Conservation (phyloP, 768 basidiomycete species). For the Tulasnella sp. region DNA sequence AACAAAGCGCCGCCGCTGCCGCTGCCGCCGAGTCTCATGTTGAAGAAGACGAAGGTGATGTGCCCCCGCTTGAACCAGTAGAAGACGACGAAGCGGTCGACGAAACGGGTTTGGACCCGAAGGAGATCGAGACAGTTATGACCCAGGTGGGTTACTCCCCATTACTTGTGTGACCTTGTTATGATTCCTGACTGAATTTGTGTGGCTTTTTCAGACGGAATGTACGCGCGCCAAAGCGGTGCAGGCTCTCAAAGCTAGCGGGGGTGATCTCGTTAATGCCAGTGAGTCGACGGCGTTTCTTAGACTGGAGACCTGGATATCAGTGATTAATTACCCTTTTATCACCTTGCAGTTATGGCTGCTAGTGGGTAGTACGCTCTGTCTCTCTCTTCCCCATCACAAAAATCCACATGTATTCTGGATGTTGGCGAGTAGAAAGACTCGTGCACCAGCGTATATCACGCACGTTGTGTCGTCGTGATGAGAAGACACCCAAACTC, state of each 20-base stretch:
- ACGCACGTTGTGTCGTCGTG: too few species aligned
- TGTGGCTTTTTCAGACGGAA: constrained; percentile 42
- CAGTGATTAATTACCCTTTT: constrained; percentile 16
- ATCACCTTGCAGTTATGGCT: constrained; percentile 60
- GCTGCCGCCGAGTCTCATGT: constrained; percentile 39
- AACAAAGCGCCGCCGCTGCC: constrained; percentile 51
- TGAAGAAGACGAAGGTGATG: constrained; percentile 55
- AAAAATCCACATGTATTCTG: too few species aligned
- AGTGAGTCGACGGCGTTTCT: constrained; percentile 46
- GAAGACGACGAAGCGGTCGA: constrained; percentile 70
- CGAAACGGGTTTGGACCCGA: constrained; percentile 80
- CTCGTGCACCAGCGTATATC: too few species aligned
- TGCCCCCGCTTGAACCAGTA: constrained; percentile 58
- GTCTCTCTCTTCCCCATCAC: too few species aligned
- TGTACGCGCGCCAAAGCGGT: constrained; percentile 90
- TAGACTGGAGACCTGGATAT: not conserved
- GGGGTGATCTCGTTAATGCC: constrained; percentile 92
- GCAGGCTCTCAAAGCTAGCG: constrained; percentile 76
- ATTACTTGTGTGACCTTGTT: not conserved
- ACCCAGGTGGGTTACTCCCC: constrained; percentile 29
- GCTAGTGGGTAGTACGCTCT: constrained; percentile 85
- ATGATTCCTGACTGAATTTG: not conserved
- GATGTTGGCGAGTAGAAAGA: too few species aligned
- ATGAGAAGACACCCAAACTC: too few species aligned
- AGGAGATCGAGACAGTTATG: constrained; percentile 94